Evolutionary conservation across 805 yeast species (phyloP).

Genomic region (Myxozyma mucilagina): DNA sequence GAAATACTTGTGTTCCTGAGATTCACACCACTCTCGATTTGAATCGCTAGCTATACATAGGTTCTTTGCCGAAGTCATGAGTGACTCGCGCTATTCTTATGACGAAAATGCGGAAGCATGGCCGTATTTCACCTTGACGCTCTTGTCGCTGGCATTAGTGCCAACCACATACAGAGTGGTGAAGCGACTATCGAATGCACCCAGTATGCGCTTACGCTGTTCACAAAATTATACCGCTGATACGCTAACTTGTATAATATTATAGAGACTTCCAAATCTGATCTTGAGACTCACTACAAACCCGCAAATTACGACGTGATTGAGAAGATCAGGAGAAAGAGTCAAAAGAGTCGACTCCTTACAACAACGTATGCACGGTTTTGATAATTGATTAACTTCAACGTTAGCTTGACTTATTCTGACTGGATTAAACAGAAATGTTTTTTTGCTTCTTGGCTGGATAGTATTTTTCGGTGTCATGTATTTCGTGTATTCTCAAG

Average conservation of each 20-base stretch:
- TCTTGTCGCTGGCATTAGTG: constrained; percentile 63
- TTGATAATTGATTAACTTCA: neutral
- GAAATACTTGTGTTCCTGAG: too few species aligned
- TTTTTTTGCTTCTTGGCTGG: constrained; percentile 60
- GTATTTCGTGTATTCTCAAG: constrained; percentile 42
- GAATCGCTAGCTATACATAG: too few species aligned
- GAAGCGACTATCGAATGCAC: constrained; percentile 22
- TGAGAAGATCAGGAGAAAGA: constrained; percentile 33
- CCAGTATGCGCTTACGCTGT: neutral
- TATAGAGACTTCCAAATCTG: neutral
- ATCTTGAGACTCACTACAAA: constrained; percentile 19
- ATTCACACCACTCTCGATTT: too few species aligned
- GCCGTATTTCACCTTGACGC: constrained; percentile 85
- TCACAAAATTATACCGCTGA: neutral
- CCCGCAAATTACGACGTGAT: constrained; percentile 32
- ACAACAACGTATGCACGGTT: constrained; percentile 38
- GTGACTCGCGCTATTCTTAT: constrained; percentile 65
- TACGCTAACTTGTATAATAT: neutral
- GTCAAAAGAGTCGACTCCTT: constrained; percentile 35
- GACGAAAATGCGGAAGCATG: constrained; percentile 90
- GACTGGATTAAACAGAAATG: constrained; percentile 34
- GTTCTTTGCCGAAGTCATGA: constrained; percentile 39
- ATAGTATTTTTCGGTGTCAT: constrained; percentile 45
- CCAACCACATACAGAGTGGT: constrained; percentile 53
- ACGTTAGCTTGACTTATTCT: neutral